Evolutionary conservation across 2,329 filamentous ascomycete species (phyloP), one percentile per base, ranked within the genome.

Genomic region (Fulvia fulva): DNA sequence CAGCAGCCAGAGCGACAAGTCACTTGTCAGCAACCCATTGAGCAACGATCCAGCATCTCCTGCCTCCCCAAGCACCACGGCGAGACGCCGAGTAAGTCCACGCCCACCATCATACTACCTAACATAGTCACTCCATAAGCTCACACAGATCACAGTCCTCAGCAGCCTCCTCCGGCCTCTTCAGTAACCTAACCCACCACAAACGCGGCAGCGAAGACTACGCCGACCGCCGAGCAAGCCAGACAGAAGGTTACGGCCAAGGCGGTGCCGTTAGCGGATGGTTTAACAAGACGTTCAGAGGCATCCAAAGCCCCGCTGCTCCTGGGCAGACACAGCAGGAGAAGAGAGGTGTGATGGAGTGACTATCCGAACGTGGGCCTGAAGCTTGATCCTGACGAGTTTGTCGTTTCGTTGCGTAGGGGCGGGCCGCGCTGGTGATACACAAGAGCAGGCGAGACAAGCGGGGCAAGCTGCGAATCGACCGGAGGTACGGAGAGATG

Each of bases 191-290:
- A 25, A 59, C 61, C 9, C 58, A 63, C 12, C 60, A 63, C 45
- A 71, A 72, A 57, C 64, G 70, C 5, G 70, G 70, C 16, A 70
- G 69, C 55, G 59, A 71, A 56, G 70, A 70, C 57, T 71, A 71
- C 53, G 65, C 56, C 16, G 61, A 66, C 25, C 66, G 70, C 16
- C 65, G 70, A 19, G 62, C 63, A n/a, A 70, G 65, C 50, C 64
- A 67, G 32, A 50, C 50, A 8, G 58, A 60, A 41, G 47, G 46
- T 25, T 32, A 51, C 5, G 49, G 32, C 2, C 14, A 23, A 3
- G 58, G 54, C 12, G 58, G 58, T 5, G 49, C 51, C 7, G 45
- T 60, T 21, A 22, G 37, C 7, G 58, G 53, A 5, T 60, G 58
- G 58, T 60, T 53, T 25, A 60, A 60, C 37, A 53, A 51, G 53